phyloP scores from a whole-genome alignment of 2,329 filamentous ascomycete species.

The Fusarium sp. region DNA sequence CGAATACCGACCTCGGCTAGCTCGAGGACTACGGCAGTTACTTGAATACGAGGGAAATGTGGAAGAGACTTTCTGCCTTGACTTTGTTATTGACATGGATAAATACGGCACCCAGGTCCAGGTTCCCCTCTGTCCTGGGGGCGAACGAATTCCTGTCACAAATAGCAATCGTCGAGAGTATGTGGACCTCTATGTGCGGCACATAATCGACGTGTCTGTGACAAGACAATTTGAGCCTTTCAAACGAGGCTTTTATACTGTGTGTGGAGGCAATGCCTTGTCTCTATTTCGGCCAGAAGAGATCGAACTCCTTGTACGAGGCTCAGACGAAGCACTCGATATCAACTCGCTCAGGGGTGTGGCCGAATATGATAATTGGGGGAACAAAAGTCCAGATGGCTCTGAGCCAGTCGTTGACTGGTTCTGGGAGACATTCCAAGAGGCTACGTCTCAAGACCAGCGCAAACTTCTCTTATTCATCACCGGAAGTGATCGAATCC shows the following conservation, averaged over 20 bases:
- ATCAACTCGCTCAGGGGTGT: constrained; percentile 80
- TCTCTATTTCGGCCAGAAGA: constrained; percentile 90
- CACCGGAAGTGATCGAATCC: constrained; percentile 90
- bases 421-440: constrained; percentile 89
- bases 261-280: constrained; percentile 88
- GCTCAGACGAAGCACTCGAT: constrained; percentile 85
- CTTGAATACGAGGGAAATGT: constrained; percentile 89
- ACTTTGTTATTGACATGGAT: constrained; percentile 82
- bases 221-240: constrained; percentile 90
- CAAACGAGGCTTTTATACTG: constrained; percentile 92
- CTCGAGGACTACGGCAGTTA: constrained; percentile 78
- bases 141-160: constrained; percentile 81
- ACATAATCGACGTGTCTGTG: constrained; percentile 82
- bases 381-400: constrained; percentile 63
- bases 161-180: constrained; percentile 86
- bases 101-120: constrained; percentile 76
- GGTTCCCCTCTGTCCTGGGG: constrained; percentile 78
- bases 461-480: constrained; percentile 85
- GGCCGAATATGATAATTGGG: constrained; percentile 86
- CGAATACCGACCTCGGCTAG: constrained; percentile 81
- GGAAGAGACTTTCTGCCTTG: constrained; percentile 79
- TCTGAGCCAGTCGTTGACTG: constrained; percentile 77
- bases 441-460: constrained; percentile 74
- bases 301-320: constrained; percentile 87
- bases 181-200: constrained; percentile 84